These are phyloP conservation scores for Penicillium expansum DNA, from an alignment of 2,329 filamentous ascomycete genomes.

Conservation along the genomic window DNA sequence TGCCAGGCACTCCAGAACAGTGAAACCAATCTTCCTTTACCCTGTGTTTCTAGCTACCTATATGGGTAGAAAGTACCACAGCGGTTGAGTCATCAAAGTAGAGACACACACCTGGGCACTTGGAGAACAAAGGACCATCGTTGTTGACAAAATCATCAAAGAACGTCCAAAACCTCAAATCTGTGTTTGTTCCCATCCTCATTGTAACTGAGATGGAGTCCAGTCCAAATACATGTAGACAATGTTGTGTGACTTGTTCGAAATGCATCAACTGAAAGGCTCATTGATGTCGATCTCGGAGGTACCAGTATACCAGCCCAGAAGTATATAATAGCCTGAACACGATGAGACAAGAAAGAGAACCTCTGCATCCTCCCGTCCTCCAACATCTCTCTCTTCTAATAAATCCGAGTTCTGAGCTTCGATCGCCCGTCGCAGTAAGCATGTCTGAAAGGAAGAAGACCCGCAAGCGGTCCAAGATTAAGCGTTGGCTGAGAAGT, in stretches of 20 bases:
- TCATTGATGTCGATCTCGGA: background rate
- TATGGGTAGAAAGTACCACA: background rate
- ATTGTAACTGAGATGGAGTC: slow-evolving; percentile 1
- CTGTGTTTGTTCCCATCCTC: background rate
- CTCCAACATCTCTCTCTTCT: background rate
- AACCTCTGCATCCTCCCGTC: background rate
- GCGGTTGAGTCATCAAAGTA: background rate
- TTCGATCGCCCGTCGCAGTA: background rate
- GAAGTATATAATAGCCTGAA: background rate
- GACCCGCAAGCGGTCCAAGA: background rate
- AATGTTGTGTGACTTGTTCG: background rate
- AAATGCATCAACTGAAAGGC: background rate
- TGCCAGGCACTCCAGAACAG: background rate
- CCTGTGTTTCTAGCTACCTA: background rate
- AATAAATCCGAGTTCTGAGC: background rate
- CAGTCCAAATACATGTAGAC: background rate
- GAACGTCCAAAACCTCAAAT: background rate
- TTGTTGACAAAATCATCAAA: background rate
- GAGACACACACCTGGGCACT: too few relatives aligned
- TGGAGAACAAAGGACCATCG: background rate
- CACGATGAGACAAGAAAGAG: background rate
- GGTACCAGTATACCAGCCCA: background rate
- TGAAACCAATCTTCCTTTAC: background rate
- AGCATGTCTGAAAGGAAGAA: background rate
- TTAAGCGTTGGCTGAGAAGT: slow-evolving; percentile 2